phyloP scores from a whole-genome alignment of 1,284 basidiomycete species.

The Marasmius fiardii region DNA sequence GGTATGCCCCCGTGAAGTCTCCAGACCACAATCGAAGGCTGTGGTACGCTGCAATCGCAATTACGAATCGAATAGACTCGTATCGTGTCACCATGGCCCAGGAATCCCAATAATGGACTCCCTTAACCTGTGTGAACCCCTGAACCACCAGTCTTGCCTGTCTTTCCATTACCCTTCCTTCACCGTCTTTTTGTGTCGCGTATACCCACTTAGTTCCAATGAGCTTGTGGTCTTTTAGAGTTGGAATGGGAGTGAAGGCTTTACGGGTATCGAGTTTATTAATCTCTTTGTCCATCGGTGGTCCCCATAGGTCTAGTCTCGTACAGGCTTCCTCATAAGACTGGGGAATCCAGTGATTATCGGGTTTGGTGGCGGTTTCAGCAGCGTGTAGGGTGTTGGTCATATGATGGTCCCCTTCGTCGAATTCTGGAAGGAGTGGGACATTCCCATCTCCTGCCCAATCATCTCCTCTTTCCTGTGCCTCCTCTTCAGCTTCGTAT shows the following conservation, averaged over 20 bases:
- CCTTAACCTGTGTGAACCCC: not conserved
- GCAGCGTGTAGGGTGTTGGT: no score
- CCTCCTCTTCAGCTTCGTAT: no score
- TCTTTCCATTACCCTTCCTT: not conserved
- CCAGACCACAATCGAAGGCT: not conserved
- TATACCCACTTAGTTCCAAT: not conserved
- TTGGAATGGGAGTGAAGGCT: not conserved
- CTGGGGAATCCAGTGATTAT: not conserved
- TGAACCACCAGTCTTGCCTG: not conserved
- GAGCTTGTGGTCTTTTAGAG: not conserved
- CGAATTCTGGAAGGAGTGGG: no score
- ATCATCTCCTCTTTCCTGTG: no score
- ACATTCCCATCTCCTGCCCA: no score
- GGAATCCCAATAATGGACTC: not conserved
- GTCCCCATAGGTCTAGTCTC: not conserved
- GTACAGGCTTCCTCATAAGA: not conserved
- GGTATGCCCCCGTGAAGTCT: not conserved
- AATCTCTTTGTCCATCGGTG: not conserved
- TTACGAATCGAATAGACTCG: not conserved
- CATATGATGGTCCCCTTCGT: no score
- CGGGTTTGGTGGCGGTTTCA: no score
- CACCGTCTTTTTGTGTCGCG: not conserved
- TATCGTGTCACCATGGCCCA: not conserved
- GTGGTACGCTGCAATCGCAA: not conserved
- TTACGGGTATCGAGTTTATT: not conserved